Evolutionary conservation across 495 filamentous ascomycete species (phyloP), one percentile per base, ranked within the genome.

Genomic region (Halenospora varia): DNA sequence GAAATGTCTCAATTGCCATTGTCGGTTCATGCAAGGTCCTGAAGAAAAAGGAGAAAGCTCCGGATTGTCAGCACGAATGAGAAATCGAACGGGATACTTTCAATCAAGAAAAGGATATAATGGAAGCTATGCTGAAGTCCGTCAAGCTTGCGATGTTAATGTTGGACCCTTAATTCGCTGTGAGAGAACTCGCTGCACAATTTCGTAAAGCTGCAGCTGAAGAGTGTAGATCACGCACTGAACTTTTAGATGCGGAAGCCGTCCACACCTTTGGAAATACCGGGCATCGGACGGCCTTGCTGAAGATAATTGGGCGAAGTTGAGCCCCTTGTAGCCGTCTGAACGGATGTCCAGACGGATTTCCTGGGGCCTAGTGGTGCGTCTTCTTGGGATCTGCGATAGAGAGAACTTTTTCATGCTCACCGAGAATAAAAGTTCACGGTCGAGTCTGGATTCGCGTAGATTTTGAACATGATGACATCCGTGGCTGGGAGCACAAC

Each of bases 351-450:
- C 13, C 6, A 35, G 29, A 35, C 29, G 29, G 29, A 6, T 35
- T 35, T 35, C 29, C 29, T 35, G 29, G 29, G 29, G 29, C 13
- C 13, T 35, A 35, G 29, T 35, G 29, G 4, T 13, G 4, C 29
- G 29, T 35, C 29, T 75, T 79, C 2, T 82, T 82, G 53, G 85
- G 69, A 15, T 84, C 69, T 1, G 80, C 81, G 61, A 86, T 83
- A 2, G 81, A 35, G 13, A 35, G 13, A 35, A 35, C 4, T 13
- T 35, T 13, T 4, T 35, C 4, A 13, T 35, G 29, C 4, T 35
- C 29, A 13, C 29, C 29, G 6, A 35, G 29, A 35, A 35, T n/a
- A n/a, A n/a, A n/a, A n/a, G n/a, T n/a, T n/a, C n/a, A n/a, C n/a
- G n/a, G n/a, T n/a, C n/a, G n/a, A n/a, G n/a, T n/a, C n/a, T n/a